Base-by-base conservation (phyloP, 805 yeast species). In the Saccharomycopsis sp. region DNA sequence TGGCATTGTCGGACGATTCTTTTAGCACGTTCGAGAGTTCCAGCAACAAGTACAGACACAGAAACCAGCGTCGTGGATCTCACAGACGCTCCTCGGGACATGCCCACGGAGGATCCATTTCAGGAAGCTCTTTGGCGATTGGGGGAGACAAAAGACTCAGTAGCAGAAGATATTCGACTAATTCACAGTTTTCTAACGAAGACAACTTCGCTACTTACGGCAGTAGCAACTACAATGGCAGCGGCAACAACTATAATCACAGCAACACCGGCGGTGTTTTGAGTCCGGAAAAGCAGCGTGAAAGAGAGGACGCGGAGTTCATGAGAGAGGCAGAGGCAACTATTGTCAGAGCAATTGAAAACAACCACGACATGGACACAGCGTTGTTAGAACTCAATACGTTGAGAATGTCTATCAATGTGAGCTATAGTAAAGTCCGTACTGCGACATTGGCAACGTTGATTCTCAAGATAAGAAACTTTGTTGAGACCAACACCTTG, bases 401-500 rank as follows among this genome's bases (percentile, higher is more conserved):
- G 0, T 78, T 94, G 67, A 81, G 98, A 73, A 92, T 94, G 99
- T 89, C 97, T 66, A 87, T 91, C 94, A 90, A 94, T 69, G 99
- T 91, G 16, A 81, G 94, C 0, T 92, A 94, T 71, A 95, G 89
- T 66, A 97, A 91, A 67, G 97, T 94, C 14, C 81, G 97, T 68
- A 71, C 75, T 34, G 96, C 96, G 3, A 89, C 97, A 0, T 75
- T 83, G 40, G 76, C 77, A 44, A 94, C 97, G 0, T 75, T 94
- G 66, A 65, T 90, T 50, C 75, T 76, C 50, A 79, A 94, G 66
- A 81, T 89, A 12, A 77, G 82, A 54, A 89, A 89, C 64, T 85
- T 87, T 65, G 81, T 91, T 44, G 78, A 83, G 47, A 88, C 97
- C 1, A 88, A 81, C 60, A 87, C 97, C 0, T 74, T 89, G 63